Conservation (phyloP, 495 filamentous ascomycete genomes). For the Penicillium bialowiezense region DNA sequence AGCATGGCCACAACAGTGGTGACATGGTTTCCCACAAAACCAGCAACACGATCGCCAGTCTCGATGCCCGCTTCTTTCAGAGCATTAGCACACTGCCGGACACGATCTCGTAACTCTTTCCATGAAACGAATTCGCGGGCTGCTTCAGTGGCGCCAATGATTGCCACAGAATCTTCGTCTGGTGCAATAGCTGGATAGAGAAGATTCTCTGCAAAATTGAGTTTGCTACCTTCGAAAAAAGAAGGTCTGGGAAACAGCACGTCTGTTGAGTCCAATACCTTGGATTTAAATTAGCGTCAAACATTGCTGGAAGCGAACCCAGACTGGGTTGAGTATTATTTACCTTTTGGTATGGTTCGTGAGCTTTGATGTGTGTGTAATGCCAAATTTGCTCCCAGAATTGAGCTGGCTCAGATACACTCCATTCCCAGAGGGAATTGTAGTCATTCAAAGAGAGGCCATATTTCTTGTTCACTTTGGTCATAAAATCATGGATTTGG, state of each 20-base stretch:
- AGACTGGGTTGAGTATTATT: conserved; percentile 12
- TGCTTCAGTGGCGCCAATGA: conserved; percentile 74
- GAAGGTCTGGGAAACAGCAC: conserved; percentile 80
- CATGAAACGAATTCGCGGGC: conserved; percentile 69
- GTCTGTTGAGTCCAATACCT: conserved; percentile 67
- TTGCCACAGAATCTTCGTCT: conserved; percentile 55
- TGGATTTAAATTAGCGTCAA: conserved; percentile 9
- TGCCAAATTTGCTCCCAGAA: conserved; percentile 91
- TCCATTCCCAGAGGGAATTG: conserved; percentile 76
- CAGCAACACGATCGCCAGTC: conserved; percentile 71
- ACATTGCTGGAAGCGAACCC: background rate
- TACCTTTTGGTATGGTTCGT: conserved; percentile 60
- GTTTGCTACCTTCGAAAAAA: conserved; percentile 73
- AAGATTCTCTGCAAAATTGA: conserved; percentile 94
- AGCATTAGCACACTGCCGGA: conserved; percentile 67
- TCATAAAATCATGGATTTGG: conserved; percentile 68
- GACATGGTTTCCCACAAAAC: conserved; percentile 83
- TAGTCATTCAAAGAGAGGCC: conserved; percentile 60
- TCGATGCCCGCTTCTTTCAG: conserved; percentile 62
- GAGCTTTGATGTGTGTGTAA: conserved; percentile 69
- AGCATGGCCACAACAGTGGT: conserved; percentile 86
- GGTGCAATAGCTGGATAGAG: conserved; percentile 67
- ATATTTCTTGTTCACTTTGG: conserved; percentile 65
- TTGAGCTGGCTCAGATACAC: conserved; percentile 64
- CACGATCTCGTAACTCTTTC: conserved; percentile 74